Evolutionary conservation across 768 basidiomycete species (phyloP).

Genomic region (Trametes cubensis): DNA sequence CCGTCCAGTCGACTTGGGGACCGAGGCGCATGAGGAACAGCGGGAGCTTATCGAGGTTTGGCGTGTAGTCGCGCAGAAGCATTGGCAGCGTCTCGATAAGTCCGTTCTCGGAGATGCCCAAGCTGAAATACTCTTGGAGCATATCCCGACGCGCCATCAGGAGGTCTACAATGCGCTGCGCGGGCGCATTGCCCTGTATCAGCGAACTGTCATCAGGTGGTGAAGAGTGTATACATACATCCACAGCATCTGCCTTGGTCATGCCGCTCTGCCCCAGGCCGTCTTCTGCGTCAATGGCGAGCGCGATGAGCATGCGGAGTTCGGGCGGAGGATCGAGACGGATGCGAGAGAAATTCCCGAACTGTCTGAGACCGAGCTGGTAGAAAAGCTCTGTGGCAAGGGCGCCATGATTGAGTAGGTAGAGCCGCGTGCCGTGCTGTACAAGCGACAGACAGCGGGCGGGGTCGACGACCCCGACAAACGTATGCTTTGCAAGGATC

Average conservation of each 20-base stretch:
- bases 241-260: constrained; percentile 63
- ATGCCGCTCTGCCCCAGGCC: constrained; percentile 52
- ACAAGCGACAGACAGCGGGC: constrained; percentile 75
- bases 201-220: background rate
- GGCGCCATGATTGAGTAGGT: constrained; percentile 82
- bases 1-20: constrained; percentile 93
- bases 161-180: constrained; percentile 64
- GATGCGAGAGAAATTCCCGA: constrained; percentile 77
- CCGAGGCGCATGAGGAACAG: constrained; percentile 89
- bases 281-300: constrained; percentile 78
- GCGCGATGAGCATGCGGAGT: constrained; percentile 66
- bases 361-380: constrained; percentile 89
- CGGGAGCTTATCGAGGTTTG: constrained; percentile 89
- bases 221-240: constrained; percentile 49
- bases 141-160: constrained; percentile 71
- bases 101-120: constrained; percentile 69
- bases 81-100: constrained; percentile 78
- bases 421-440: constrained; percentile 87
- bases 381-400: constrained; percentile 93
- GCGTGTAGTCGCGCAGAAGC: constrained; percentile 84
- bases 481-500: constrained; percentile 84
- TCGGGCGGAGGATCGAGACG: constrained; percentile 83
- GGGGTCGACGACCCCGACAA: constrained; percentile 89
- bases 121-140: constrained; percentile 89
- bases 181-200: background rate